Evolutionary conservation across 345 rosid genomes (phyloP).

Genomic region (Pugionium cornutum): DNA sequence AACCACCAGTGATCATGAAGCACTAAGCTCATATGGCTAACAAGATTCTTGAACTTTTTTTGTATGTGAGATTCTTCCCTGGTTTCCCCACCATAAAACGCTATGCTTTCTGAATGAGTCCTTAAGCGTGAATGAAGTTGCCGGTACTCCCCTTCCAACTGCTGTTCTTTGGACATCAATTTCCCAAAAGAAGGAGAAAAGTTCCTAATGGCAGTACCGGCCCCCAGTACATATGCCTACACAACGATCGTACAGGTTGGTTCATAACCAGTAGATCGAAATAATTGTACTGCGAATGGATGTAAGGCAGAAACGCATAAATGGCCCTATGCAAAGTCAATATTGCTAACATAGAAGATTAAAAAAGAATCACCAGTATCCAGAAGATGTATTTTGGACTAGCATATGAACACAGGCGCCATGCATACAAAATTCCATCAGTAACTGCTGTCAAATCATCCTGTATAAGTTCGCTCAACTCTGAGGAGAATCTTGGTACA

Average conservation of each 20-base stretch:
- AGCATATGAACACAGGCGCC: conserved; percentile 95
- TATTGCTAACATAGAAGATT: neutral
- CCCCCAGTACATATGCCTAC: conserved; percentile 89
- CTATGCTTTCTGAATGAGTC: conserved; percentile 98
- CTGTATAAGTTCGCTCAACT: conserved; percentile 89
- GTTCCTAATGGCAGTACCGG: conserved; percentile 81
- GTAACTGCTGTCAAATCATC: conserved; percentile 91
- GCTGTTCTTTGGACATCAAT: conserved; percentile 90
- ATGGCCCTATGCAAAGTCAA: conserved; percentile 8
- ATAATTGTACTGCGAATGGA: neutral
- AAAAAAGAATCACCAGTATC: conserved; percentile 71
- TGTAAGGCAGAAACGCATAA: conserved; percentile 11
- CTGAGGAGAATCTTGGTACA: conserved; percentile 90
- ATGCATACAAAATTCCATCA: conserved; percentile 85
- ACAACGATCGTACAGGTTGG: conserved; percentile 35
- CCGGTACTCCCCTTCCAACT: conserved; percentile 97
- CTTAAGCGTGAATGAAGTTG: conserved; percentile 94
- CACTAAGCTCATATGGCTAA: conserved; percentile 71
- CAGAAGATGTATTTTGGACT: conserved; percentile 95
- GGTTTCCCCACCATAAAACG: conserved; percentile 92
- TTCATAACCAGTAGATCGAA: conserved; percentile 1
- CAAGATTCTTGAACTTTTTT: conserved; percentile 74
- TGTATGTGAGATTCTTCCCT: conserved; percentile 92
- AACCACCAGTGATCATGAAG: conserved; percentile 99
- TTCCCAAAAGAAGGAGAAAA: conserved; percentile 96